Base-by-base conservation (phyloP, 2,329 filamentous ascomycete genomes). In the Aaosphaeria pasadenensis region DNA sequence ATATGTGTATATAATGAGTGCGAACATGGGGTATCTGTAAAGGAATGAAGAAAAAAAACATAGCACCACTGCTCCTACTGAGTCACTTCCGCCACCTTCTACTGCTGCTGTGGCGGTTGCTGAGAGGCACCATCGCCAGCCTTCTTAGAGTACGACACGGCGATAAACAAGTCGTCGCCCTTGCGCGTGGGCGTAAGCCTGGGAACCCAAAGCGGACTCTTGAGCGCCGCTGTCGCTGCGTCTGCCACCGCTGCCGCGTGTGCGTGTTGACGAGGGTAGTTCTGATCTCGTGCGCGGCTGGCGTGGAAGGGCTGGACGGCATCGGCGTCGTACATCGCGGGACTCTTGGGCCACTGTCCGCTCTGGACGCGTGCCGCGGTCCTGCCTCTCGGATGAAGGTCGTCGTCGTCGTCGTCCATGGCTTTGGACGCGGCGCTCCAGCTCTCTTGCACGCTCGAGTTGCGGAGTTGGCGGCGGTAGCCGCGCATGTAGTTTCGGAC, bases 131-230 rank as follows among this genome's bases (percentile, higher is more conserved):
- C 17, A 24, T 24, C 17, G 17, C 17, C 17, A 24, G 17, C 39
- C 11, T 17, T 17, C 30, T 53, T 52, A 7, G 55, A 57, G 50
- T 62, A 64, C 38, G 53, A 51, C n/a, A 77, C 74, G 32, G 63
- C 64, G 39, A 77, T 60, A 38, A 80, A 85, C 50, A 89, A 60
- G 62, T 88, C 84, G 29, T 85, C 81, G 0, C 86, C 86, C 43
- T 82, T 76, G 51, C 84, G 73, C 48, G 82, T 84, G 3, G 86
- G 86, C 41, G 86, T 89, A 57, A 89, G 60, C 55, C 77, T 79
- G 3, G 85, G 85, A 55, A 83, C 74, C 83, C 84, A 86, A 1
- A 77, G 76, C 0, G 83, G 82, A 47, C 67, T 71, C 45, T 62
- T 66, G 33, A 70, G 45, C 9, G 55, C 56, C n/a, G 33, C 33